phyloP scores from a whole-genome alignment of 495 filamentous ascomycete species.

The Penicillium paradoxum region DNA sequence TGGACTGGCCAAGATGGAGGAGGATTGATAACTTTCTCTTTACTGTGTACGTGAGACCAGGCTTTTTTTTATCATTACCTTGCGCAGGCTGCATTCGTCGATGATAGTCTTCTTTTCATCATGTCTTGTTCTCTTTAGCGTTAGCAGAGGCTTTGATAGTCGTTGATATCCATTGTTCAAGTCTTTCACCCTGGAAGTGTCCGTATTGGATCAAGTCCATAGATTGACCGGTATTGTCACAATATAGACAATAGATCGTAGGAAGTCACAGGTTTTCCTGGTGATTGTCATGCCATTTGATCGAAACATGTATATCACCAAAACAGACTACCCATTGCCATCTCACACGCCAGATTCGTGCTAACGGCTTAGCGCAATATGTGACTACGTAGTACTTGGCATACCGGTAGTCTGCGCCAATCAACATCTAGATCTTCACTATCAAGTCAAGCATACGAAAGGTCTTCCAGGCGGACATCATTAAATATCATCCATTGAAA shows the following conservation, averaged over 20 bases:
- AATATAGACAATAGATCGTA: too few relatives aligned
- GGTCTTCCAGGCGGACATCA: background rate
- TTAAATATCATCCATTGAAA: background rate
- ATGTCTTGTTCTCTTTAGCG: constrained; percentile 4
- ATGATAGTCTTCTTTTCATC: background rate
- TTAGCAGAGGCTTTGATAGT: background rate
- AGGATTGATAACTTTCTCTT: constrained; percentile 16
- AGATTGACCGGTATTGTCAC: background rate
- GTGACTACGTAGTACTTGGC: too few relatives aligned
- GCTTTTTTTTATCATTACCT: background rate
- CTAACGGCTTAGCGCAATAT: too few relatives aligned
- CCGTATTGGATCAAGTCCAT: background rate
- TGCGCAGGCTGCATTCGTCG: background rate
- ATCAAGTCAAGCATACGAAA: background rate
- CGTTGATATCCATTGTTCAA: background rate
- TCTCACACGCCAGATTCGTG: too few relatives aligned
- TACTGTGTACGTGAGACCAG: background rate
- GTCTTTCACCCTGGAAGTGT: background rate
- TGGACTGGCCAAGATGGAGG: constrained; percentile 34
- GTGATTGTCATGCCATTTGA: too few relatives aligned
- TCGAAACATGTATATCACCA: too few relatives aligned
- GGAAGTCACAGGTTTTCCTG: too few relatives aligned
- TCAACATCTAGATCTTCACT: background rate
- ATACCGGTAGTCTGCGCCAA: too few relatives aligned
- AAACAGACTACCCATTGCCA: too few relatives aligned